A percentile compares a stretch with the other conserved stretches of the same genome.
phyloP scores from a whole-genome alignment of 345 rosid genomes.

The Durio zibethinus region DNA sequence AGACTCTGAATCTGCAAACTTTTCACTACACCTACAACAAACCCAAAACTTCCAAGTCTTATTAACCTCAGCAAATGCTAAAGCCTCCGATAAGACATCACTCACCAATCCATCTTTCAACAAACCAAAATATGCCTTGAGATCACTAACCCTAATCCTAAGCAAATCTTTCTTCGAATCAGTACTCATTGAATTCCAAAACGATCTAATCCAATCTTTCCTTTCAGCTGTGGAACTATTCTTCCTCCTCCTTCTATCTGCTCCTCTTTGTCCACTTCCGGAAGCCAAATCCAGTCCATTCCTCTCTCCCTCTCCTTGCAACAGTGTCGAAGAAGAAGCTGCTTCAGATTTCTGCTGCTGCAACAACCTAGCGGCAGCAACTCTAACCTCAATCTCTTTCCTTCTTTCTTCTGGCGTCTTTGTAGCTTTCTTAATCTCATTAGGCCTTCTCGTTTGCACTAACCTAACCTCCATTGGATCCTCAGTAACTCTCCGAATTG shows the following conservation, averaged over 20 bases:
- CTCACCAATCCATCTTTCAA: conserved; percentile 56
- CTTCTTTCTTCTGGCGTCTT: conserved; percentile 88
- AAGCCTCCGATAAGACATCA: conserved; percentile 60
- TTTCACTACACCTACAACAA: conserved; percentile 64
- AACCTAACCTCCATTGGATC: conserved; percentile 87
- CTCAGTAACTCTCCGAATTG: conserved; percentile 63
- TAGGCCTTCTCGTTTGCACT: conserved; percentile 70
- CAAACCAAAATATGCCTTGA: conserved; percentile 55
- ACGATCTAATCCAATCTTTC: conserved; percentile 58
- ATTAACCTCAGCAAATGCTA: conserved; percentile 49
- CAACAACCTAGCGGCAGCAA: conserved; percentile 79
- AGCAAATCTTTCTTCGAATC: conserved; percentile 62
- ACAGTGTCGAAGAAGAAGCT: conserved; percentile 19
- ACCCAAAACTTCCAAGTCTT: conserved; percentile 81
- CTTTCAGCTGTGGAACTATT: conserved; percentile 52
- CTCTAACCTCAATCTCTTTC: conserved; percentile 96
- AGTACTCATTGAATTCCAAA: conserved; percentile 65
- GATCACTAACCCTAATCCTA: conserved; percentile 52
- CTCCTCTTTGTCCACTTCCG: conserved; percentile 50
- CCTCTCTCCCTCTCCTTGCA: conserved; percentile 38
- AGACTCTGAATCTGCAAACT: conserved; percentile 56
- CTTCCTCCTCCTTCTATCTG: conserved; percentile 76
- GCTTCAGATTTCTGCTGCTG: conserved; percentile 87
- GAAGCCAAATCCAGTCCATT: conserved; percentile 39
- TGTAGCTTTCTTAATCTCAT: conserved; percentile 89